Base-by-base conservation (phyloP, 1,284 basidiomycete species). In the Cryptococcus floricola region DNA sequence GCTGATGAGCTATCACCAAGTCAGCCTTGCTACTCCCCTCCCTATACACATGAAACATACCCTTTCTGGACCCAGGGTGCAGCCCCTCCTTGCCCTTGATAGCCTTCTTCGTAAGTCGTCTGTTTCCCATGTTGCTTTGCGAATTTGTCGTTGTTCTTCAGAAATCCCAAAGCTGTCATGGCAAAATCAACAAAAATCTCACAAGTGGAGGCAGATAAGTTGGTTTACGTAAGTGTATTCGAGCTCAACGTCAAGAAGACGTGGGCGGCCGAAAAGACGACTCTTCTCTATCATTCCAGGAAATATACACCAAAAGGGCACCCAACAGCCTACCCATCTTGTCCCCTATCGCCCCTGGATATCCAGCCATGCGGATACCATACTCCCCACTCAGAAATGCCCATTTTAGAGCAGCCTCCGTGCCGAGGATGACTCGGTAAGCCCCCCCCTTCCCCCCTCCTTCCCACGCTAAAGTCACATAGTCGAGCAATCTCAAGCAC, bases 1-100 rank as follows among this genome's bases (percentile, higher is more conserved):
- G 80, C 70, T 92, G 91, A 18, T 82, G 84, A 2, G 91, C 91
- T 80, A 54, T 13, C 14, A 34, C 31, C n/a, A 19, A 34, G 23
- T 19, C 6, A 28, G 31, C 38, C 23, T 8, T 19, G 23, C 31
- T 14, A 41, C 14, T 14, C 8, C 12, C 25, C 41, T 34, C n/a
- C 25, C n/a, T n/a, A 18, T 47, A 27, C 18, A 53, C 14, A 39
- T 3, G 39, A 39, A 37, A 12, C 25, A 34, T 41, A 74, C 74
- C 73, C 52, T 77, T 77, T 19, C 76, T 59, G 19, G 76, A 77
- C 38, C 72, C 72, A 2, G 76, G 76, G 58, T 77, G 76, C 23
- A 76, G 61, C 10, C 66, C 66, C 28, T 75, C 74, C 57, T 72
- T 74, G 8, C 76, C 72, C 61, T 74, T 76, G 64, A 78, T 73